phyloP scores from a whole-genome alignment of 352 stramenopile species.

The Pythium monospermum region DNA sequence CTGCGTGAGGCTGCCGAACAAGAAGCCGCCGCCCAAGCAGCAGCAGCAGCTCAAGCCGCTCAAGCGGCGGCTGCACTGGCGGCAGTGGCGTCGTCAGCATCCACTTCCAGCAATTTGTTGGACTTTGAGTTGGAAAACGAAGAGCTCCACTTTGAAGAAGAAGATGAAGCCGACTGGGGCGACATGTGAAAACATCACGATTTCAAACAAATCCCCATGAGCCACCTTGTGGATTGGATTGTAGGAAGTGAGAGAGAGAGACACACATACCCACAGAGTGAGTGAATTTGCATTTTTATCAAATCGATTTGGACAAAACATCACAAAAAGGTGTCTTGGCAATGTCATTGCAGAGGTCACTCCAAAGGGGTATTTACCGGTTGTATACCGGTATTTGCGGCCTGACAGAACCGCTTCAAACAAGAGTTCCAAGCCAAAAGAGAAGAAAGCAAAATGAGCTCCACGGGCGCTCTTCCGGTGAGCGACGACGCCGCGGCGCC shows the following conservation, averaged over 20 bases:
- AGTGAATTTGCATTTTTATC: no score
- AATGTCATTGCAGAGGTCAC: neutral
- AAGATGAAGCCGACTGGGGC: slow-evolving; percentile 79
- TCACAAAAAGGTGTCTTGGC: neutral
- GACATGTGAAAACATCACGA: slow-evolving; percentile 49
- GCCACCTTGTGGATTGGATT: no score
- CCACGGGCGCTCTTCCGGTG: neutral
- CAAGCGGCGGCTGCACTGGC: slow-evolving; percentile 23
- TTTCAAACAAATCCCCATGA: neutral
- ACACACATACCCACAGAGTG: no score
- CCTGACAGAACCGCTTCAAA: no score
- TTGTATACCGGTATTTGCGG: neutral
- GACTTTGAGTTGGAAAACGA: slow-evolving; percentile 76
- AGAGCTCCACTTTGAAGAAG: slow-evolving; percentile 74
- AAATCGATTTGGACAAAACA: neutral
- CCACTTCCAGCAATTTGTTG: slow-evolving; percentile 31
- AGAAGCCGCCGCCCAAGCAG: slow-evolving; percentile 9
- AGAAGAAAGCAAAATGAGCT: neutral
- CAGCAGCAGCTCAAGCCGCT: no score
- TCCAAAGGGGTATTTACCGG: neutral
- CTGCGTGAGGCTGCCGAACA: slow-evolving; percentile 2
- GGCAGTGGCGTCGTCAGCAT: slow-evolving; percentile 17
- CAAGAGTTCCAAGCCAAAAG: no score
- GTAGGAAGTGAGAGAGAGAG: no score
- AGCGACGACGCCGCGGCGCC: slow-evolving; percentile 8